Conservation (phyloP, 2,329 filamentous ascomycete genomes). For the Diplocarpon mali region DNA sequence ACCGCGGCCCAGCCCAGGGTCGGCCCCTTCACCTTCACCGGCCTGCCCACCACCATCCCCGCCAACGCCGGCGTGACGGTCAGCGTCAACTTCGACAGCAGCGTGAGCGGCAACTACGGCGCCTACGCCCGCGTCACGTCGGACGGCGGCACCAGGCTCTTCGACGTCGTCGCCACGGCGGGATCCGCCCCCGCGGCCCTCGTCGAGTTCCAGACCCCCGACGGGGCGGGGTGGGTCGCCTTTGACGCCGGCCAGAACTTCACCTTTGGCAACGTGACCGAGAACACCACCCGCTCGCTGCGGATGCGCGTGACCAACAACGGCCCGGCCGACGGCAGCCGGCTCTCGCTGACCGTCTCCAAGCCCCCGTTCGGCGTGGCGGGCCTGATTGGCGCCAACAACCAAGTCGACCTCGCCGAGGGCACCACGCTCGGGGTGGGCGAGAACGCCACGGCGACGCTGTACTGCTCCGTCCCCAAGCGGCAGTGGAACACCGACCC, state of each 20-base stretch:
- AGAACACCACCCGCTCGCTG: slow-evolving; percentile 37
- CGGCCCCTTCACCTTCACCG: slow-evolving; percentile 37
- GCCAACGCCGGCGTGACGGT: slow-evolving; percentile 32
- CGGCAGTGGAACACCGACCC: slow-evolving; percentile 44
- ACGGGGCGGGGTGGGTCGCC: slow-evolving; percentile 39
- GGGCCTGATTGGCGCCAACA: slow-evolving; percentile 43
- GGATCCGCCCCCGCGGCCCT: slow-evolving; percentile 38
- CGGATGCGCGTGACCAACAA: slow-evolving; percentile 47
- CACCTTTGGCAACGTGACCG: slow-evolving; percentile 43
- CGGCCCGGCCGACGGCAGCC: slow-evolving; percentile 37
- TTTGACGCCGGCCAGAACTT: slow-evolving; percentile 36
- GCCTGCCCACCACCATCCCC: slow-evolving; percentile 35
- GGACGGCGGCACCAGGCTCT: slow-evolving; percentile 38
- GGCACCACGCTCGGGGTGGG: slow-evolving; percentile 40
- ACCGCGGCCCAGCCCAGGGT: slow-evolving; percentile 29
- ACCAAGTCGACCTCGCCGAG: slow-evolving; percentile 46
- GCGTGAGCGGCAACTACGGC: slow-evolving; percentile 35
- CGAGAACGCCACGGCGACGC: slow-evolving; percentile 38
- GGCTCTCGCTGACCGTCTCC: slow-evolving; percentile 45
- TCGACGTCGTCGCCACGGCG: slow-evolving; percentile 38
- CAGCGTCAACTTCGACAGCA: slow-evolving; percentile 37
- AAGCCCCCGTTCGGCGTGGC: slow-evolving; percentile 47
- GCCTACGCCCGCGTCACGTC: slow-evolving; percentile 38
- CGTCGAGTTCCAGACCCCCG: slow-evolving; percentile 42
- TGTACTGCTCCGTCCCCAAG: slow-evolving; percentile 46